Percentiles rank a stretch among this genome's conserved stretches.
Evolutionary conservation across 2,329 filamentous ascomycete genomes (phyloP).

Genomic region (Cladophialophora carrionii): DNA sequence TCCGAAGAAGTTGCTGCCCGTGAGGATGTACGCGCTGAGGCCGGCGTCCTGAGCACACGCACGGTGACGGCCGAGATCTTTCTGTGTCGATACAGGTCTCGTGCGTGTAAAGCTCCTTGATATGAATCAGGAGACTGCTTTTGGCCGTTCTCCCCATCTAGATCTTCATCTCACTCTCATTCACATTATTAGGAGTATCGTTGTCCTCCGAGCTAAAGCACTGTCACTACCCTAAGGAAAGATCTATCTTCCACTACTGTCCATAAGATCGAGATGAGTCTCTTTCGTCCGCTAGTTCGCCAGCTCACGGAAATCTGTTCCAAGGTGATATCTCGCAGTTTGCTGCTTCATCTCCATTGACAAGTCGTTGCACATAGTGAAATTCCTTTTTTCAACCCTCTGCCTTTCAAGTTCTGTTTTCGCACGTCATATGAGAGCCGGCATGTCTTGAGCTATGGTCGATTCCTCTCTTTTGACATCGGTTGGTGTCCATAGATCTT

Average conservation of each 20-base stretch:
- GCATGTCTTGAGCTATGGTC: neutral
- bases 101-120: too few relatives aligned
- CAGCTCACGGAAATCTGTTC: slow-evolving; percentile 1
- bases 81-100: neutral
- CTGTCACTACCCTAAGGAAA: slow-evolving; percentile 1
- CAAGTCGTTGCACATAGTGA: neutral
- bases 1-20: slow-evolving; percentile 68
- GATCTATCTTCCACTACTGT: neutral
- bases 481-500: slow-evolving; percentile 29
- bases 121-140: too few relatives aligned
- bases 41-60: slow-evolving; percentile 42
- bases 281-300: neutral
- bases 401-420: slow-evolving; percentile 2
- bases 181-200: neutral
- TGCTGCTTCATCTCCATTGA: neutral
- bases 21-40: slow-evolving; percentile 76
- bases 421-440: slow-evolving; percentile 23
- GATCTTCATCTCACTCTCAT: neutral
- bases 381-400: neutral
- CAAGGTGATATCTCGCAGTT: neutral
- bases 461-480: slow-evolving; percentile 8
- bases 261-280: neutral
- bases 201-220: neutral
- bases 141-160: neutral
- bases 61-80: neutral